Percentiles rank a stretch among this genome's conserved stretches.
These are phyloP conservation scores for Ogataea sp. DNA, from an alignment of 805 yeast species.

Conservation along the genomic window DNA sequence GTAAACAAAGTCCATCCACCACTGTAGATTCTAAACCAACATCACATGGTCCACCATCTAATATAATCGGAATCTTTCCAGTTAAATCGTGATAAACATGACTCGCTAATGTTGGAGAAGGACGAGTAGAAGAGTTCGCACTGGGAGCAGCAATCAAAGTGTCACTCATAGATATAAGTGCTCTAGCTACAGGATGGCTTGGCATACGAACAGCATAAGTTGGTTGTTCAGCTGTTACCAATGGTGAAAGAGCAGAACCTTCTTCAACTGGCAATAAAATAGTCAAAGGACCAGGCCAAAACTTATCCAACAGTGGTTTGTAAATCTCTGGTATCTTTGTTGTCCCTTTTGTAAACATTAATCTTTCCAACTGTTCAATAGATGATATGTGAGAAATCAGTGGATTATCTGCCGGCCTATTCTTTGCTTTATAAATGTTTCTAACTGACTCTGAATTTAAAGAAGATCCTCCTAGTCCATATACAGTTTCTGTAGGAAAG, in stretches of 20 bases:
- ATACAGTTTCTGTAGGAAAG: slow-evolving; percentile 96
- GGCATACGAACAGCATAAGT: slow-evolving; percentile 95
- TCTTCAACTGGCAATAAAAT: slow-evolving; percentile 60
- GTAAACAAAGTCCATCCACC: slow-evolving; percentile 76
- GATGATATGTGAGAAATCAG: slow-evolving; percentile 86
- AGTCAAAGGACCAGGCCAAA: slow-evolving; percentile 97
- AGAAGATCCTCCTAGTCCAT: slow-evolving; percentile 90
- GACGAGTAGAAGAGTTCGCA: slow-evolving; percentile 93
- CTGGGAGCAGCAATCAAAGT: slow-evolving; percentile 96
- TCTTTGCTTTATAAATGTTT: slow-evolving; percentile 79
- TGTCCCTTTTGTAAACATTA: slow-evolving; percentile 35
- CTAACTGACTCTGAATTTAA: slow-evolving; percentile 62
- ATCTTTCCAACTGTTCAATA: slow-evolving; percentile 55
- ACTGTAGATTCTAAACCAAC: slow-evolving; percentile 96
- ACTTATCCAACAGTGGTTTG: slow-evolving; percentile 48
- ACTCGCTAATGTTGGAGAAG: slow-evolving; percentile 83
- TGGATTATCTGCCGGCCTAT: slow-evolving; percentile 94
- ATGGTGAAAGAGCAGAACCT: slow-evolving; percentile 48
- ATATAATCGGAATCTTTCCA: slow-evolving; percentile 71
- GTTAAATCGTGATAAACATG: slow-evolving; percentile 80
- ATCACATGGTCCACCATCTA: slow-evolving; percentile 84
- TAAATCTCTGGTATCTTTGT: slow-evolving; percentile 59
- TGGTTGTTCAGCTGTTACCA: slow-evolving; percentile 79
- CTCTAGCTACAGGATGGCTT: slow-evolving; percentile 79
- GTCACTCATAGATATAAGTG: slow-evolving; percentile 75